phyloP scores from a whole-genome alignment of 2,329 filamentous ascomycete genomes.

The Talaromyces sp. region DNA sequence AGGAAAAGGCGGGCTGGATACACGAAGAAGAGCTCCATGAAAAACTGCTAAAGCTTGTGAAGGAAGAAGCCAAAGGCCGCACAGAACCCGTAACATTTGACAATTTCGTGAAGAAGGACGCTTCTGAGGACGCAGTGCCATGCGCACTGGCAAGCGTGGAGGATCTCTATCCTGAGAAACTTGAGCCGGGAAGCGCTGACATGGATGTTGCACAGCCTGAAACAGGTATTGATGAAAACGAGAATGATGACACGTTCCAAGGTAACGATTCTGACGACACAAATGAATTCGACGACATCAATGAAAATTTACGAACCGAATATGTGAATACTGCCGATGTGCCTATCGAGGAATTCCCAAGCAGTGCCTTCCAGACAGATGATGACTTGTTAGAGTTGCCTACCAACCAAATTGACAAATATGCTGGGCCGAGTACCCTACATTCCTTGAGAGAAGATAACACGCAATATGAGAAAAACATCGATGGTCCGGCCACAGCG shows the following conservation, averaged over 20 bases:
- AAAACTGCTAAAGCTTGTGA: constrained; percentile 57
- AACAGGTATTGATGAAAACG: constrained; percentile 40
- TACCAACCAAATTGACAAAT: not conserved
- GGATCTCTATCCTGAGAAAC: constrained; percentile 70
- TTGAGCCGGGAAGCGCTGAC: constrained; percentile 32
- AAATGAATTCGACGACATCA: constrained; percentile 38
- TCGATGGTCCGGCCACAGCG: not conserved
- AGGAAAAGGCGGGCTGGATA: constrained; percentile 76
- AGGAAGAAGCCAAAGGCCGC: constrained; percentile 54
- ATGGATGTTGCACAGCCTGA: constrained; percentile 10
- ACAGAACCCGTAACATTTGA: constrained; percentile 53
- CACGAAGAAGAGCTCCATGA: constrained; percentile 79
- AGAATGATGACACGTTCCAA: constrained; percentile 59
- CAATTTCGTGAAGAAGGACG: constrained; percentile 53
- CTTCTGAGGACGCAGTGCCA: constrained; percentile 57
- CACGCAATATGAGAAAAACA: not conserved
- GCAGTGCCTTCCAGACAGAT: constrained; percentile 13
- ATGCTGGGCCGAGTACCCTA: not conserved
- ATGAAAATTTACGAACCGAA: constrained; percentile 18
- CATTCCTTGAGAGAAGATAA: not conserved
- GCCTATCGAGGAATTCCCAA: constrained; percentile 6
- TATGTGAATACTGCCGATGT: constrained; percentile 13
- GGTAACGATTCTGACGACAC: constrained; percentile 38
- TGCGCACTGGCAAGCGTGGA: constrained; percentile 79
- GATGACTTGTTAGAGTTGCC: constrained; percentile 4